phyloP scores from a whole-genome alignment of 2,329 filamentous ascomycete genomes.

The Pseudogymnoascus sp. region DNA sequence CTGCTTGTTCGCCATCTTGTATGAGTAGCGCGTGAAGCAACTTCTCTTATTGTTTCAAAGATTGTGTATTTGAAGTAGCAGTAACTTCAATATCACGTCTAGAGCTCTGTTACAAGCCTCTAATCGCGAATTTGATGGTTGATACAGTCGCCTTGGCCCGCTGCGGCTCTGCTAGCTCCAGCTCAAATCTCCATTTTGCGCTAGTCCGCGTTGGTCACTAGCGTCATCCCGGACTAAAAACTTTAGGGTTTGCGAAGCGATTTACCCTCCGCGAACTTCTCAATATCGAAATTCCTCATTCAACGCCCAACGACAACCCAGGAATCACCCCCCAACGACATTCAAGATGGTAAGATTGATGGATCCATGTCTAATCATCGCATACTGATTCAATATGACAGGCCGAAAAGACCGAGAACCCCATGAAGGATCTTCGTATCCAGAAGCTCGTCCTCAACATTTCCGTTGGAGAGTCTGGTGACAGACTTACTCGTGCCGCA shows the following conservation, averaged over 20 bases:
- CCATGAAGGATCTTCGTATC: slow-evolving; percentile 99
- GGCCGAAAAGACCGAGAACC: slow-evolving; percentile 87
- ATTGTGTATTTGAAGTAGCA: slow-evolving; percentile 26
- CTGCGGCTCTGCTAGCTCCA: slow-evolving; percentile 12
- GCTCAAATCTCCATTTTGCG: slow-evolving; percentile 5
- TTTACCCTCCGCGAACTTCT: slow-evolving; percentile 9
- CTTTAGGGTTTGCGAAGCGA: slow-evolving; percentile 12
- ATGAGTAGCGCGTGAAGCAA: slow-evolving; percentile 29
- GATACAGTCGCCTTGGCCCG: neutral
- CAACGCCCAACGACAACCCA: slow-evolving; percentile 9
- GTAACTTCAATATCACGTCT: slow-evolving; percentile 25
- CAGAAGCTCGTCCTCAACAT: slow-evolving; percentile 99
- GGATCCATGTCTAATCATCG: neutral
- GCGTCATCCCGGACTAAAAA: slow-evolving; percentile 1
- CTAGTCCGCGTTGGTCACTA: neutral
- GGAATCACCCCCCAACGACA: slow-evolving; percentile 8
- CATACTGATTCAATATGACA: slow-evolving; percentile 28
- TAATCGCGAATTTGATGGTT: slow-evolving; percentile 11
- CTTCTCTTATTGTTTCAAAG: slow-evolving; percentile 31
- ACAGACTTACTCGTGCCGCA: slow-evolving; percentile 98
- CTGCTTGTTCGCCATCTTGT: slow-evolving; percentile 79
- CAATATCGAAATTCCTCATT: slow-evolving; percentile 6
- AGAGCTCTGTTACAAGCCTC: slow-evolving; percentile 12
- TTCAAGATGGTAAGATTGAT: slow-evolving; percentile 13
- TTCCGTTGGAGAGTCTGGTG: slow-evolving; percentile 99